Percentiles rank a stretch among this genome's conserved stretches.
These are phyloP conservation scores for Myxozyma kluyveri DNA, from an alignment of 805 yeast genomes.

Conservation along the genomic window DNA sequence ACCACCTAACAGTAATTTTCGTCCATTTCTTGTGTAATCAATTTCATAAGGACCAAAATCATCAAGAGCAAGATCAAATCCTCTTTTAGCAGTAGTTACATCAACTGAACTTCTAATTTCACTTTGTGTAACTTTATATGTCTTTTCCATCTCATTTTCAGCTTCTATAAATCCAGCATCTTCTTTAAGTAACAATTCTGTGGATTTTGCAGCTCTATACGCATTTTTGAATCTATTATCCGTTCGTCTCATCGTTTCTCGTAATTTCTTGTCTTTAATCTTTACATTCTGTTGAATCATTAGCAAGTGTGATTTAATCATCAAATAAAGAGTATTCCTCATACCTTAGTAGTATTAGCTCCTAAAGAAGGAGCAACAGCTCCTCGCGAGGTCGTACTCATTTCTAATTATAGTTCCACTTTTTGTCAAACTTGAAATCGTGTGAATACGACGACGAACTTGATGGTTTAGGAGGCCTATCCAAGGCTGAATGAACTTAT, in stretches of 20 bases:
- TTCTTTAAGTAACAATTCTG: conserved; percentile 83
- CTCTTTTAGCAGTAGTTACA: conserved; percentile 65
- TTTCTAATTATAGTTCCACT: too few relatives aligned
- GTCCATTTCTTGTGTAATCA: conserved; percentile 84
- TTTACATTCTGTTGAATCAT: conserved; percentile 2
- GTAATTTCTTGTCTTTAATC: conserved; percentile 57
- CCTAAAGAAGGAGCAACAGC: too few relatives aligned
- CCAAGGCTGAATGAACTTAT: too few relatives aligned
- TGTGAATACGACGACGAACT: too few relatives aligned
- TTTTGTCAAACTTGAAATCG: too few relatives aligned
- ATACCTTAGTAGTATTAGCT: too few relatives aligned
- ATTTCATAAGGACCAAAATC: conserved; percentile 84
- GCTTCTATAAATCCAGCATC: conserved; percentile 85
- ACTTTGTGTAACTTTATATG: conserved; percentile 76
- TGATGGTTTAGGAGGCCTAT: too few relatives aligned
- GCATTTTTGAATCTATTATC: conserved; percentile 77
- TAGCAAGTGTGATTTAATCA: too few relatives aligned
- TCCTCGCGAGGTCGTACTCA: too few relatives aligned
- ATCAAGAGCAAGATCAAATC: conserved; percentile 65
- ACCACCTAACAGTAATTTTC: conserved; percentile 81
- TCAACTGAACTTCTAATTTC: conserved; percentile 79
- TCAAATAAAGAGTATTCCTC: too few relatives aligned
- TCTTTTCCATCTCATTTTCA: conserved; percentile 84
- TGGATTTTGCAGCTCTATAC: conserved; percentile 75
- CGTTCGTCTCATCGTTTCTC: conserved; percentile 61